Evolutionary conservation across 108 stramenopile genomes (phyloP).

Genomic region (Cyclotella distinguenda): DNA sequence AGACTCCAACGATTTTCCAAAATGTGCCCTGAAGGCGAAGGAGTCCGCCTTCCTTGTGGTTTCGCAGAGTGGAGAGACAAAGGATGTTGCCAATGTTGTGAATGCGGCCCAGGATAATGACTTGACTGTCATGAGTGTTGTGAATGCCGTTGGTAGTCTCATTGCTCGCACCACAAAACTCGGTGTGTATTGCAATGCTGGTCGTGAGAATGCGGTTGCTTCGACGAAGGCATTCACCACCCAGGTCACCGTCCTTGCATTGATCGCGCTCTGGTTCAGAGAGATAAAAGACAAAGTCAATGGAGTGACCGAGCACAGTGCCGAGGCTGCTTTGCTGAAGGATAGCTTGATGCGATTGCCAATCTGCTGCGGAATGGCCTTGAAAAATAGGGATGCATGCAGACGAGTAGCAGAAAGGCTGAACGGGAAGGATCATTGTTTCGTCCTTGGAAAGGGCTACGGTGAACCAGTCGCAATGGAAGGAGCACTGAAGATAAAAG

Average conservation of each 20-base stretch:
- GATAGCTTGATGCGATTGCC: constrained; percentile 96
- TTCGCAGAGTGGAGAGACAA: constrained; percentile 97
- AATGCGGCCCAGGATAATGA: constrained; percentile 78
- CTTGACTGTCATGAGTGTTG: constrained; percentile 87
- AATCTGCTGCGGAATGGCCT: constrained; percentile 96
- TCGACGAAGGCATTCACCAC: constrained; percentile 99
- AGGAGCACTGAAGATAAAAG: constrained; percentile 99
- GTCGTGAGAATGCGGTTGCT: constrained; percentile 98
- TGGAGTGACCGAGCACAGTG: constrained; percentile 54
- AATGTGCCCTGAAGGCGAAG: constrained; percentile 42
- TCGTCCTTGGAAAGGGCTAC: constrained; percentile 94
- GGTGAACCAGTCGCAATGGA: constrained; percentile 94
- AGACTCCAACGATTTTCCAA: constrained; percentile 83
- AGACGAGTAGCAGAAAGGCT: constrained; percentile 74
- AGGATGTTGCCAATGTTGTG: constrained; percentile 94
- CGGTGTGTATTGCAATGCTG: constrained; percentile 98
- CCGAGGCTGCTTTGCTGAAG: constrained; percentile 67
- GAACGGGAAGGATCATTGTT: constrained; percentile 89
- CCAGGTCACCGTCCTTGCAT: constrained; percentile 96
- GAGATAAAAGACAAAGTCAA: constrained; percentile 68
- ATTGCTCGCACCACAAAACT: constrained; percentile 95
- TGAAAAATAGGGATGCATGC: constrained; percentile 89
- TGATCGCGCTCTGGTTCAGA: constrained; percentile 95
- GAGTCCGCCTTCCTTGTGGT: constrained; percentile 90
- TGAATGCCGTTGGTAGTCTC: constrained; percentile 96